Conservation (phyloP, 306 rosid species). For the Vigna unguiculata region DNA sequence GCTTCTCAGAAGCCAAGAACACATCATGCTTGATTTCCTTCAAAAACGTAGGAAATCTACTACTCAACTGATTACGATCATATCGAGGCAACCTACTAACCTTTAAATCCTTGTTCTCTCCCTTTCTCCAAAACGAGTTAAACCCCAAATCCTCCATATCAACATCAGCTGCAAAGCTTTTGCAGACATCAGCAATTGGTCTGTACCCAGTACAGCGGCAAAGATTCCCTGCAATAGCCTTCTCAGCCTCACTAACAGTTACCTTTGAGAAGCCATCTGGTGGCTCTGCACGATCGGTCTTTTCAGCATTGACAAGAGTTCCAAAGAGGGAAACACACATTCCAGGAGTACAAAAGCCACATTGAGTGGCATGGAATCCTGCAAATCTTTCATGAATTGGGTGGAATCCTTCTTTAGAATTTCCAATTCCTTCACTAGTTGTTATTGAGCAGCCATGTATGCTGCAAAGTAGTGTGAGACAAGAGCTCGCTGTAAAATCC, state of each 20-base stretch:
- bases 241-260: slow-evolving; percentile 78
- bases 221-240: slow-evolving; percentile 83
- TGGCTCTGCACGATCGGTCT: slow-evolving; percentile 60
- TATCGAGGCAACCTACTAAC: slow-evolving; percentile 62
- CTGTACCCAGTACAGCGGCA: slow-evolving; percentile 97
- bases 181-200: slow-evolving; percentile 88
- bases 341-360: slow-evolving; percentile 97
- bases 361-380: slow-evolving; percentile 93
- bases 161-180: slow-evolving; percentile 84
- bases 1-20: slow-evolving; percentile 38
- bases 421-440: slow-evolving; percentile 90
- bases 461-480: slow-evolving; percentile 85
- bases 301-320: slow-evolving; percentile 78
- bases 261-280: slow-evolving; percentile 82
- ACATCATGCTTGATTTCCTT: slow-evolving; percentile 55
- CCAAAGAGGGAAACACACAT: slow-evolving; percentile 83
- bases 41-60: slow-evolving; percentile 73
- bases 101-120: slow-evolving; percentile 56
- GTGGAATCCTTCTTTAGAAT: slow-evolving; percentile 78
- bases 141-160: slow-evolving; percentile 93
- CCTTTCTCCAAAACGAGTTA: slow-evolving; percentile 82
- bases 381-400: slow-evolving; percentile 79
- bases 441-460: slow-evolving; percentile 75
- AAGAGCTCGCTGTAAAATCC: slow-evolving; percentile 76
- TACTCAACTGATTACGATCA: slow-evolving; percentile 36